Percentiles rank a stretch among this genome's conserved stretches.
These are phyloP conservation scores for Entrophospora sp. DNA, from an alignment of 192 early-diverging fungal species.

Conservation along the genomic window DNA sequence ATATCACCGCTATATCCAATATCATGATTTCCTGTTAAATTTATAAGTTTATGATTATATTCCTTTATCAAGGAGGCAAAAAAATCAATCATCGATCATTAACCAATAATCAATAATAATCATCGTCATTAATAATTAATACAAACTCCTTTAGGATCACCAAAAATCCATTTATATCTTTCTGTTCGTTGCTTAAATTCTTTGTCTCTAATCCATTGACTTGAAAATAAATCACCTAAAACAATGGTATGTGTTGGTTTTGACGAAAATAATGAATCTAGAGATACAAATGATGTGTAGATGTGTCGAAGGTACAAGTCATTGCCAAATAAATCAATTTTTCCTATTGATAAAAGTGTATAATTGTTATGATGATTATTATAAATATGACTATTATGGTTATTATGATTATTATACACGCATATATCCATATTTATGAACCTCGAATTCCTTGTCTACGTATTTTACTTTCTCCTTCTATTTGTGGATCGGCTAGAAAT, in stretches of 20 bases:
- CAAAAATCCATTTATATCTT: conserved; percentile 49
- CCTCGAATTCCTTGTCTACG: conserved; percentile 42
- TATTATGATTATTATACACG: not conserved
- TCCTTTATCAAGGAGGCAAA: not conserved
- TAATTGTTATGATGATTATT: not conserved
- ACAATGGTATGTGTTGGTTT: conserved; percentile 45
- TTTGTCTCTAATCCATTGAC: conserved; percentile 46
- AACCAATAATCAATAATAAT: not conserved
- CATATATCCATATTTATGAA: not conserved
- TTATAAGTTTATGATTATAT: conserved; percentile 28
- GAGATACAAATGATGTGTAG: conserved; percentile 39
- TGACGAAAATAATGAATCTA: conserved; percentile 24
- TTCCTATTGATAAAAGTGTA: conserved; percentile 12
- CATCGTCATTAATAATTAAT: not conserved
- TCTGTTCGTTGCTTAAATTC: conserved; percentile 48
- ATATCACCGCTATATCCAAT: conserved; percentile 59
- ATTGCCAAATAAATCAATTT: conserved; percentile 46
- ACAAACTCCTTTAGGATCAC: conserved; percentile 25
- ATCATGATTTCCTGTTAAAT: conserved; percentile 58
- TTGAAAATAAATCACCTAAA: conserved; percentile 60
- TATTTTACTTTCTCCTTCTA: conserved; percentile 59
- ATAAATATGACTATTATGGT: no score
- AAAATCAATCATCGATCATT: not conserved
- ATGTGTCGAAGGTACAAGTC: conserved; percentile 52
- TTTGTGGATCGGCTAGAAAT: conserved; percentile 59